These are phyloP conservation scores for Populus ilicifolia DNA, from an alignment of 345 rosid genomes.

Conservation along the genomic window DNA sequence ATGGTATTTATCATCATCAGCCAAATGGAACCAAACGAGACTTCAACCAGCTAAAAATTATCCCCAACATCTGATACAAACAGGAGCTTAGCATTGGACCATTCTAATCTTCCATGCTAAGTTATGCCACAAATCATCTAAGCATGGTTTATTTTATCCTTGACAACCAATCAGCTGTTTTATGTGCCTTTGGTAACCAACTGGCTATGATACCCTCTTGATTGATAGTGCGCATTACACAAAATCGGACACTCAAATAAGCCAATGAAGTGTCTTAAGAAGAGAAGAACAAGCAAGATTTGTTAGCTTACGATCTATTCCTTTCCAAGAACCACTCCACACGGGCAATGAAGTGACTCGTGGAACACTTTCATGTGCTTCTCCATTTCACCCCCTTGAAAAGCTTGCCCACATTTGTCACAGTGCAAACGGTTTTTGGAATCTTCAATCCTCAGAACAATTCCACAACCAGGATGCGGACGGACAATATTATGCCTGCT, in stretches of 20 bases:
- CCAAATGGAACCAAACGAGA: background rate
- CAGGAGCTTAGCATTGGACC: background rate
- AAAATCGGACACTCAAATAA: background rate
- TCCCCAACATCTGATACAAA: background rate
- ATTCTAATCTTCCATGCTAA: background rate
- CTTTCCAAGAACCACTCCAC: slow-evolving; percentile 80
- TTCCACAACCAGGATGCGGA: slow-evolving; percentile 62
- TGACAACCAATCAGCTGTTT: background rate
- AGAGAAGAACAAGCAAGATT: background rate
- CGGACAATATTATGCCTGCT: slow-evolving; percentile 78
- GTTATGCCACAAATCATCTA: background rate
- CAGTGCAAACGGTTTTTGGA: slow-evolving; percentile 76
- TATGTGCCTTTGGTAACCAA: background rate
- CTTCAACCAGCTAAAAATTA: background rate
- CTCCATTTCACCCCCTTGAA: slow-evolving; percentile 77
- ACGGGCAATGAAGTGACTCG: slow-evolving; percentile 73
- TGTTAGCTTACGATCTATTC: slow-evolving; percentile 63
- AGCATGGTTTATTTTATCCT: background rate
- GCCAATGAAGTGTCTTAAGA: background rate
- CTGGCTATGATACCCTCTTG: background rate
- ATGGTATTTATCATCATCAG: background rate
- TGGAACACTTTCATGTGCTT: slow-evolving; percentile 90
- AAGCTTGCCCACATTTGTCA: slow-evolving; percentile 75
- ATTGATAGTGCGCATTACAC: background rate
- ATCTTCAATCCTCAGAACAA: slow-evolving; percentile 73